phyloP scores from a whole-genome alignment of 306 rosid genomes.

The Sophora flavescens region DNA sequence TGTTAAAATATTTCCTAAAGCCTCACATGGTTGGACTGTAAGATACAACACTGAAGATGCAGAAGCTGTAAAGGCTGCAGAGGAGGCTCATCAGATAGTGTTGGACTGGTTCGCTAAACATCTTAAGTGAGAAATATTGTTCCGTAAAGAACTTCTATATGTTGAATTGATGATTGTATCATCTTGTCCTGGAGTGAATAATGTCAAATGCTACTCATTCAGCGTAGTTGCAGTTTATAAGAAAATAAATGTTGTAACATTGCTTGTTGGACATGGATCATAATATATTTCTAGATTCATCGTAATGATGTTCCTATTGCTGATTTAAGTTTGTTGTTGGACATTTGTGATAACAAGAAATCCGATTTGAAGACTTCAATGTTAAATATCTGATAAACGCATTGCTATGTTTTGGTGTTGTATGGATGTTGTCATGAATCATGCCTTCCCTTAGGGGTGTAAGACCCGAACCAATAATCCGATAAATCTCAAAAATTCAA shows the following conservation, averaged over 20 bases:
- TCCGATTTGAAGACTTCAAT: no score
- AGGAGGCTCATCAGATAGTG: conserved; percentile 65
- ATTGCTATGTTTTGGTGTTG: no score
- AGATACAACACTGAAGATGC: conserved; percentile 56
- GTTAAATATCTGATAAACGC: no score
- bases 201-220: conserved; percentile 15
- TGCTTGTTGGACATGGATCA: not conserved
- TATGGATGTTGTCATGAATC: no score
- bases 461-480: no score
- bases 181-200: not conserved
- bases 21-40: conserved; percentile 64
- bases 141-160: not conserved
- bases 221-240: conserved; percentile 3
- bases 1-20: conserved; percentile 63
- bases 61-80: conserved; percentile 62
- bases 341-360: no score
- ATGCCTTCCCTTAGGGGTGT: no score
- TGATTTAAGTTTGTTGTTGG: no score
- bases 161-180: not conserved
- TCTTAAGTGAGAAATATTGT: conserved; percentile 47
- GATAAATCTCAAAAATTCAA: no score
- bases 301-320: conserved; percentile 7
- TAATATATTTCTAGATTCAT: not conserved
- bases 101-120: conserved; percentile 59
- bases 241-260: conserved; percentile 19